Percentiles rank a stretch among this genome's conserved stretches.
Conservation (phyloP, 2,329 filamentous ascomycete species). For the Epichloe scottii region DNA sequence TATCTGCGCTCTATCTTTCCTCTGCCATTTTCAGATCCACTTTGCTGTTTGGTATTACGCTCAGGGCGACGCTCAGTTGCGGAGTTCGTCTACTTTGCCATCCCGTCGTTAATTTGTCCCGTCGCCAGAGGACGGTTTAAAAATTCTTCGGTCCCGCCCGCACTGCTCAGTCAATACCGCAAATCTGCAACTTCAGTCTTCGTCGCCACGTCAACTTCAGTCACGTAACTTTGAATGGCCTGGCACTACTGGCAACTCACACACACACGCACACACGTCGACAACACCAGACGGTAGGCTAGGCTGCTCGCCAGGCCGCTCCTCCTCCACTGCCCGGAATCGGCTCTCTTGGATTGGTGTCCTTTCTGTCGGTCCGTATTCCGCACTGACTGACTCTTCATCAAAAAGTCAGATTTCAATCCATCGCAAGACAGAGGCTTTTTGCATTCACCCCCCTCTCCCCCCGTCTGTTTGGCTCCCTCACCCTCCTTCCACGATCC, state of each 20-base stretch:
- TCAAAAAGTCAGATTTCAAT: constrained; percentile 4
- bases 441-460: constrained; percentile 1
- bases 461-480: background rate
- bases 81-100: constrained; percentile 16
- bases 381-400: constrained; percentile 3
- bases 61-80: constrained; percentile 6
- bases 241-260: background rate
- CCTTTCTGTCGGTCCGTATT: background rate
- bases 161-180: constrained; percentile 5
- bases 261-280: background rate
- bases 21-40: background rate
- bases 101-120: constrained; percentile 14
- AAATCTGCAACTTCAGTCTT: background rate
- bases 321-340: background rate
- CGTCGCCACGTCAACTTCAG: background rate
- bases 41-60: background rate
- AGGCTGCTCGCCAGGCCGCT: background rate
- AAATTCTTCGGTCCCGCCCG: constrained; percentile 21
- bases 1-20: background rate
- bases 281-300: background rate
- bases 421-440: background rate
- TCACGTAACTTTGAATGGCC: background rate
- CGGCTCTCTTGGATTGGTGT: constrained; percentile 1
- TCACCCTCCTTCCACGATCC: background rate
- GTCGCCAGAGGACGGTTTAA: constrained; percentile 14